Conservation (phyloP, 192 early-diverging fungal genomes). For the Coemansia sp. region DNA sequence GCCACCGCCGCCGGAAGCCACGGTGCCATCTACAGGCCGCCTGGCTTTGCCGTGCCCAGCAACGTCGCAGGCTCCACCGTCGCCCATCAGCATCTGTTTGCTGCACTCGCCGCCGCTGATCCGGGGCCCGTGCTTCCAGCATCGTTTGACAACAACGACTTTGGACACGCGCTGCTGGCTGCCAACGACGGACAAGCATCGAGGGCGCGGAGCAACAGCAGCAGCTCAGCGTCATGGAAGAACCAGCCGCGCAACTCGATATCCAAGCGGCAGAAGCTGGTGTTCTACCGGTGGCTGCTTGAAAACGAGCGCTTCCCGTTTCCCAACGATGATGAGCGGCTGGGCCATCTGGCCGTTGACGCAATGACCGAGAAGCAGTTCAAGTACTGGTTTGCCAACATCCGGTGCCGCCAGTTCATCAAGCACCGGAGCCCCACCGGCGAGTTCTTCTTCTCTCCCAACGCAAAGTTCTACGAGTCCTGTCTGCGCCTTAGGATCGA, state of each 20-base stretch:
- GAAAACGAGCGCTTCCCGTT: slow-evolving; percentile 27
- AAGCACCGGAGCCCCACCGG: slow-evolving; percentile 27
- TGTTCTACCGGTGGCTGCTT: slow-evolving; percentile 36
- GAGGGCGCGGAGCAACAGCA: neutral
- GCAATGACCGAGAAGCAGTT: slow-evolving; percentile 31
- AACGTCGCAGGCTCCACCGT: neutral
- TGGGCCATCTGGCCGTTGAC: slow-evolving; percentile 18
- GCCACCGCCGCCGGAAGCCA: neutral
- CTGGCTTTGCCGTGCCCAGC: slow-evolving; percentile 1
- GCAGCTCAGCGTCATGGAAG: slow-evolving; percentile 17
- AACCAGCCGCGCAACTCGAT: slow-evolving; percentile 41
- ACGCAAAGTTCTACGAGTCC: slow-evolving; percentile 43
- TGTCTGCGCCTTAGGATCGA: slow-evolving; percentile 25
- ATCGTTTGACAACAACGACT: neutral
- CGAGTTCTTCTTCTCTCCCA: slow-evolving; percentile 30
- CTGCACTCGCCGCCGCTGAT: neutral
- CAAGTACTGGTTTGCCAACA: slow-evolving; percentile 50
- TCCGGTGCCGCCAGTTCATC: slow-evolving; percentile 42
- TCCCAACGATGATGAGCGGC: slow-evolving; percentile 33
- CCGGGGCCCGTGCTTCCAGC: neutral
- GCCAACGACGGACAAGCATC: neutral
- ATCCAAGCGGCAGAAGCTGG: slow-evolving; percentile 27
- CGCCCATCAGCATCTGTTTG: neutral
- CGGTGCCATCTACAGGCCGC: neutral
- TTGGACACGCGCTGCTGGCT: neutral